Conservation (phyloP, 2,329 filamentous ascomycete genomes). For the Colletotrichum costaricense region DNA sequence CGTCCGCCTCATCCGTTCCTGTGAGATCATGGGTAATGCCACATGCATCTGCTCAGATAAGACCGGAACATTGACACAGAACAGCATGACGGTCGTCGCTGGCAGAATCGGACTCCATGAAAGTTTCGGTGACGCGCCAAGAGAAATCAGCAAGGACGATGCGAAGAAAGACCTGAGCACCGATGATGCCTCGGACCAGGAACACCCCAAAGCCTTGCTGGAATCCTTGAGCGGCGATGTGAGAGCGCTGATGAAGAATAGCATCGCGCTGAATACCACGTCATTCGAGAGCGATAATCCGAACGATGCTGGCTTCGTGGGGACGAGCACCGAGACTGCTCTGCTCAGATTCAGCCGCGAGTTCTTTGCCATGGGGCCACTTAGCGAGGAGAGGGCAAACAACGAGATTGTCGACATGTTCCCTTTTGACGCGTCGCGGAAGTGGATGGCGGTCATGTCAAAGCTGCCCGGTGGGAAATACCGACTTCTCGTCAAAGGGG, state of each 20-base stretch:
- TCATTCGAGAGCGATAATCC: conserved; percentile 61
- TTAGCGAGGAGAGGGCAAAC: conserved; percentile 59
- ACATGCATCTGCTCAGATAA: conserved; percentile 75
- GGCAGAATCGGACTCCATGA: conserved; percentile 62
- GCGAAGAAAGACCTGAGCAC: conserved; percentile 40
- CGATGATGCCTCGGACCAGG: conserved; percentile 42
- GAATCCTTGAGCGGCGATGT: conserved; percentile 47
- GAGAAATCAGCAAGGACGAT: conserved; percentile 26
- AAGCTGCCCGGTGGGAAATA: conserved; percentile 58
- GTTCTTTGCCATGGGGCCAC: conserved; percentile 57
- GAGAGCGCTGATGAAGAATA: conserved; percentile 51
- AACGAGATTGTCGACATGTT: conserved; percentile 59
- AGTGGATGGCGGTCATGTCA: conserved; percentile 67
- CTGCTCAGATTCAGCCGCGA: conserved; percentile 62
- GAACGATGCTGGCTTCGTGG: conserved; percentile 55
- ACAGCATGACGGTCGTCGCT: conserved; percentile 70
- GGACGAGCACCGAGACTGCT: conserved; percentile 67
- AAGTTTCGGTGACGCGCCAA: conserved; percentile 47
- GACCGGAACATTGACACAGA: conserved; percentile 73
- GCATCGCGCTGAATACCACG: conserved; percentile 61
- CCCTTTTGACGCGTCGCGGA: conserved; percentile 65
- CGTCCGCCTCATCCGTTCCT: conserved; percentile 68
- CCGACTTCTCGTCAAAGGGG: conserved; percentile 67
- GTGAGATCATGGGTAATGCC: conserved; percentile 74
- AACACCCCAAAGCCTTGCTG: conserved; percentile 21